These are phyloP conservation scores for Talaromyces sp. DNA, from an alignment of 2,329 filamentous ascomycete genomes.

Conservation along the genomic window DNA sequence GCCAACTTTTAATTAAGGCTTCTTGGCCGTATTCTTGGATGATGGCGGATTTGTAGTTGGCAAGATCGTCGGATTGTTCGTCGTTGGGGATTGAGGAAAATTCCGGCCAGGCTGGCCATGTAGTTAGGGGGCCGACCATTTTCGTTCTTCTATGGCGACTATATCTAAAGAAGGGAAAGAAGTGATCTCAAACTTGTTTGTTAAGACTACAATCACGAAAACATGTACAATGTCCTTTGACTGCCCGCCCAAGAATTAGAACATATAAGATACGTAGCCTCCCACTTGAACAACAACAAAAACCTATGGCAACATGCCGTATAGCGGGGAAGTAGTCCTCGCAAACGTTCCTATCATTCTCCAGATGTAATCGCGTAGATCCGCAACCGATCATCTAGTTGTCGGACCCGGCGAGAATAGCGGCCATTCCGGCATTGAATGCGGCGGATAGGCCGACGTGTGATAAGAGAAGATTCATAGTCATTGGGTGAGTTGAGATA, in stretches of 20 bases:
- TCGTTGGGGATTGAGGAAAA: neutral
- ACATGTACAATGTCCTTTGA: neutral
- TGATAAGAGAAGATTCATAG: neutral
- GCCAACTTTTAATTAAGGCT: neutral
- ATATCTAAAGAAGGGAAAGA: neutral
- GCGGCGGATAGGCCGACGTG: neutral
- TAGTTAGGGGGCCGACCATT: neutral
- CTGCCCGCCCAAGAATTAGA: neutral
- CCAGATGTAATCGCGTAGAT: neutral
- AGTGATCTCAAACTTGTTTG: neutral
- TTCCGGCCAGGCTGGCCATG: neutral
- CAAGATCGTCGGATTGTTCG: neutral
- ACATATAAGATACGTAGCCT: neutral
- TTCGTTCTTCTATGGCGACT: neutral
- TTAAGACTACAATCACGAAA: neutral
- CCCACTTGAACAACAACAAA: neutral
- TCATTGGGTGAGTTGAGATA: neutral
- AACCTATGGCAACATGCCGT: neutral
- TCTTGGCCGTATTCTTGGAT: neutral
- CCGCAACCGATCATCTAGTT: neutral
- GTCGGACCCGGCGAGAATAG: neutral
- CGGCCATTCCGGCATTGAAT: neutral
- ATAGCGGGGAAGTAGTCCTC: neutral
- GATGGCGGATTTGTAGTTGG: neutral
- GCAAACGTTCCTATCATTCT: neutral